Evolutionary conservation across 495 filamentous ascomycete species (phyloP), one percentile per base, ranked within the genome.

Genomic region (Neurospora sp.): DNA sequence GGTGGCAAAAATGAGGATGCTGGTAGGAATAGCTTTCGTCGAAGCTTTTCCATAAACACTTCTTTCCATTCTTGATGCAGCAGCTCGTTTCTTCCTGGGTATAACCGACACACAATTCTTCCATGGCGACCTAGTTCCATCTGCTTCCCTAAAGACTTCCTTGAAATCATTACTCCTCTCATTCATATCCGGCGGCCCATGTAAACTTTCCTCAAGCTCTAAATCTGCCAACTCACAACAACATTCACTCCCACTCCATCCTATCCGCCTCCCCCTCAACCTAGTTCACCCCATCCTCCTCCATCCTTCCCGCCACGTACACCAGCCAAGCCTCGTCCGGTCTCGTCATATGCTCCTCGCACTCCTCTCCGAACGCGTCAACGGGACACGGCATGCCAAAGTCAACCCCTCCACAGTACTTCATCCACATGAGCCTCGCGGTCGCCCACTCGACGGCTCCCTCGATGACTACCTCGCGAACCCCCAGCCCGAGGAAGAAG

Each of bases 131-230:
- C 7, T n/a, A 44, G 0, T 44, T 8, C 17, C 6, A 17, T 8
- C 16, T 44, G 7, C 17, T 3, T 3, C 7, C 41, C 2, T 0
- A 1, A 16, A 41, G 1, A 16, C 6, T 44, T 44, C 7, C 17
- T 3, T n/a, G 3, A 0, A 3, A n/a, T 44, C 0, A 0, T 8
- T 2, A 1, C 2, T 44, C 16, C 6, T 8, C 17, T 44, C 2
- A 17, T 7, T 17, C 10, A 17, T 3, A 44, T 44, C 0, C 42
- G 8, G 42, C 42, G 3, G 7, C 38, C 38, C 17, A 17, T n/a
- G 8, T n/a, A 44, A n/a, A 3, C 42, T 3, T 1, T n/a, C 17
- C 3, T 8, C 2, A n/a, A 44, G 1, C 17, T 17, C 42, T 3
- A 3, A 44, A 7, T 2, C 16, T 0, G 2, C 42, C 7, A n/a